A percentile compares a stretch with the other conserved stretches of the same genome.
These are phyloP conservation scores for Ophiostoma ulmi DNA, from an alignment of 2,329 filamentous ascomycete genomes.

Conservation along the genomic window DNA sequence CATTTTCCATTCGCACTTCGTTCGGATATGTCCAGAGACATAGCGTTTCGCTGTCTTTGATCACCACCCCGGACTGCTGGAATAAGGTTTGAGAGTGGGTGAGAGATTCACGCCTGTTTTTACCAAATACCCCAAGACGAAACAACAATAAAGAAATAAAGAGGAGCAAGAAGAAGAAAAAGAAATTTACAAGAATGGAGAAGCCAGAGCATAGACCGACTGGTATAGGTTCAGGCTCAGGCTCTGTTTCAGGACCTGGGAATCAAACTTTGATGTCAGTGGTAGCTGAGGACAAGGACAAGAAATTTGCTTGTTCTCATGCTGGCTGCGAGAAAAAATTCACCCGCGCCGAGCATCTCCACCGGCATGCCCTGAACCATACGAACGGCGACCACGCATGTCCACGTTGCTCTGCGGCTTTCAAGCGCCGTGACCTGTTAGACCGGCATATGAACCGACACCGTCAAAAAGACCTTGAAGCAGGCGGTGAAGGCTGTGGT, in stretches of 20 bases:
- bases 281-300: not conserved
- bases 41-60: not conserved
- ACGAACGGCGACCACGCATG: constrained; percentile 22
- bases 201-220: not conserved
- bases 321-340: constrained; percentile 73
- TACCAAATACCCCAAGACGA: not conserved
- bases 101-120: not conserved
- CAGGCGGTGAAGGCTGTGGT: constrained; percentile 25
- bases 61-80: not conserved
- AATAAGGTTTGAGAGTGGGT: constrained; percentile 13
- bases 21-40: constrained; percentile 1
- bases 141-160: not conserved
- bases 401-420: constrained; percentile 25
- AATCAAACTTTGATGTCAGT: not conserved
- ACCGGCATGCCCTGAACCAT: constrained; percentile 72
- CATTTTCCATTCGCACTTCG: constrained; percentile 4
- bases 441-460: constrained; percentile 26
- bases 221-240: constrained; percentile 7
- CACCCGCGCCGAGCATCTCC: constrained; percentile 73
- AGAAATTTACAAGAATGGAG: constrained; percentile 18
- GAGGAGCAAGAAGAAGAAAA: not conserved
- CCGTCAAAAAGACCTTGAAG: constrained; percentile 24
- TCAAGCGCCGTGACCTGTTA: constrained; percentile 27
- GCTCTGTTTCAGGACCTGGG: not conserved
- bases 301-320: constrained; percentile 26